phyloP scores from a whole-genome alignment of 768 basidiomycete genomes.

The Lentinula guzmanii region DNA sequence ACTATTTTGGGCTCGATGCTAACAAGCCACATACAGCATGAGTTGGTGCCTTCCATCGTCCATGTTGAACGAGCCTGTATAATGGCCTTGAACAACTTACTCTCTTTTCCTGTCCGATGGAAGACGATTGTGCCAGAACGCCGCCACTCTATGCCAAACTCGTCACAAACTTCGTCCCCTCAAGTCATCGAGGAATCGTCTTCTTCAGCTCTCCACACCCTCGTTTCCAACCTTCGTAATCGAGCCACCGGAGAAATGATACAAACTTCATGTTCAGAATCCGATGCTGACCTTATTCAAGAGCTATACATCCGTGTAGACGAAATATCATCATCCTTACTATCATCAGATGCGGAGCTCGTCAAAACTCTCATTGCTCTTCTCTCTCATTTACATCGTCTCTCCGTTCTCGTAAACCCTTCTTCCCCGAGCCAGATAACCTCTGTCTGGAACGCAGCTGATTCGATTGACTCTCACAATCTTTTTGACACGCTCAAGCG shows the following conservation, averaged over 20 bases:
- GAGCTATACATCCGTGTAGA: conserved; percentile 58
- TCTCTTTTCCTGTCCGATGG: conserved; percentile 47
- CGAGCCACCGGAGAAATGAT: conserved; percentile 38
- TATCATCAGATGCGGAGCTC: conserved; percentile 50
- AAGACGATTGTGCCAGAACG: conserved; percentile 53
- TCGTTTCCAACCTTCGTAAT: conserved; percentile 57
- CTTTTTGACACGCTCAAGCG: conserved; percentile 58
- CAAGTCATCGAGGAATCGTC: conserved; percentile 21
- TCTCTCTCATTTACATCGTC: conserved; percentile 58
- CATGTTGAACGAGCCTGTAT: conserved; percentile 71
- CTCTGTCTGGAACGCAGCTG: not conserved
- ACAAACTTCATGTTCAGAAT: conserved; percentile 30
- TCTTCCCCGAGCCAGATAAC: conserved; percentile 3
- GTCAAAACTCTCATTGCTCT: conserved; percentile 66
- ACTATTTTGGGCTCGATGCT: not conserved
- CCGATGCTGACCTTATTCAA: conserved; percentile 47
- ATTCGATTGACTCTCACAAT: conserved; percentile 27
- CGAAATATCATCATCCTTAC: conserved; percentile 34
- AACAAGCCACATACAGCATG: conserved; percentile 31
- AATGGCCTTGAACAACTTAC: conserved; percentile 65
- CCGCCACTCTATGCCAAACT: conserved; percentile 53
- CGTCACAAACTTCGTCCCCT: conserved; percentile 25
- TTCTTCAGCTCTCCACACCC: conserved; percentile 50
- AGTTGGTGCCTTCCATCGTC: conserved; percentile 66
- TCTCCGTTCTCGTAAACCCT: conserved; percentile 35